phyloP scores from a whole-genome alignment of 768 basidiomycete genomes.

The Hypsizygus marmoreus region DNA sequence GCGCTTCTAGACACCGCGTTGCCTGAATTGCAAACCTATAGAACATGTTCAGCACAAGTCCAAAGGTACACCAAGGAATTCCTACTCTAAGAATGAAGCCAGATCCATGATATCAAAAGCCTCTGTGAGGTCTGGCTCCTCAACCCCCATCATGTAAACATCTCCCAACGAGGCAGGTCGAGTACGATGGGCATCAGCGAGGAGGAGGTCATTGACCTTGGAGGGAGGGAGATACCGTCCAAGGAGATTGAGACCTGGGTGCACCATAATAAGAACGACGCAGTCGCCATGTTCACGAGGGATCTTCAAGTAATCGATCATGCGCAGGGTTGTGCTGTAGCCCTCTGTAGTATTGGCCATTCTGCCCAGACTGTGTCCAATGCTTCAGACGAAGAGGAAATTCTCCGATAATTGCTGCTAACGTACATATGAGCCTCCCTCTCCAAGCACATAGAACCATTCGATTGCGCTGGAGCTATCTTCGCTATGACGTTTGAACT shows the following conservation, averaged over 20 bases:
- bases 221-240: slow-evolving; percentile 69
- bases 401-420: neutral
- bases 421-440: slow-evolving; percentile 74
- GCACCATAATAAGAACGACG: slow-evolving; percentile 68
- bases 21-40: slow-evolving; percentile 74
- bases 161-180: slow-evolving; percentile 49
- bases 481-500: slow-evolving; percentile 70
- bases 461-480: slow-evolving; percentile 71
- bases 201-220: slow-evolving; percentile 66
- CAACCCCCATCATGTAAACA: slow-evolving; percentile 49
- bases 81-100: slow-evolving; percentile 73
- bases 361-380: slow-evolving; percentile 45
- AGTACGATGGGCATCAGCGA: slow-evolving; percentile 51
- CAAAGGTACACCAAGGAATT: neutral
- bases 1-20: slow-evolving; percentile 66
- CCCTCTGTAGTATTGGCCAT: slow-evolving; percentile 52
- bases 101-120: slow-evolving; percentile 75
- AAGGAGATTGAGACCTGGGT: slow-evolving; percentile 69
- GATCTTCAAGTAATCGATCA: slow-evolving; percentile 69
- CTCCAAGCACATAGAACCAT: slow-evolving; percentile 72
- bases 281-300: slow-evolving; percentile 67
- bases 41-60: slow-evolving; percentile 7
- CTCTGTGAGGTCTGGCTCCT: slow-evolving; percentile 57
- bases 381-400: slow-evolving; percentile 1
- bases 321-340: slow-evolving; percentile 51